phyloP scores from a whole-genome alignment of 2,329 filamentous ascomycete genomes.

The Penicillium sp. region DNA sequence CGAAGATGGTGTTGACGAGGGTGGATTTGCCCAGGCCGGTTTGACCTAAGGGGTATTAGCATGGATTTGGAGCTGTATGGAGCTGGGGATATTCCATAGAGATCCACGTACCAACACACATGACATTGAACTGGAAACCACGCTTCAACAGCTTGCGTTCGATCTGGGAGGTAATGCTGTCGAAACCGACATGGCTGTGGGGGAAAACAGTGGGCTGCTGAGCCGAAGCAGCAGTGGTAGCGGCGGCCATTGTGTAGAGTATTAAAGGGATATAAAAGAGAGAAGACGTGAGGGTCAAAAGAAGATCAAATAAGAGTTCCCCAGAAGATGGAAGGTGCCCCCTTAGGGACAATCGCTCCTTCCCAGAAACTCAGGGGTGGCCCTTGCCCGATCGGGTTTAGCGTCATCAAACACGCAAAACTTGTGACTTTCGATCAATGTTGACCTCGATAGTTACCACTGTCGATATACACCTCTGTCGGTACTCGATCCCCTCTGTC shows the following conservation, averaged over 20 bases:
- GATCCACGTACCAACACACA: slow-evolving; percentile 90
- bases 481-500: too few species aligned
- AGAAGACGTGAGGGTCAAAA: background rate
- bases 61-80: too few species aligned
- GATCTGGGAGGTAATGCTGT: slow-evolving; percentile 99
- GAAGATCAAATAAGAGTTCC: slow-evolving; percentile 16
- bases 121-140: slow-evolving; percentile 99
- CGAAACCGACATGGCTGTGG: slow-evolving; percentile 98
- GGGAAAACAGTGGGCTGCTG: slow-evolving; percentile 69
- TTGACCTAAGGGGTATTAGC: slow-evolving; percentile 69
- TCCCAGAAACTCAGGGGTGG: slow-evolving; percentile 42
- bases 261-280: background rate
- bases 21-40: slow-evolving; percentile 99
- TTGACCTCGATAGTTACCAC: too few species aligned
- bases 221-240: slow-evolving; percentile 60
- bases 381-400: slow-evolving; percentile 38
- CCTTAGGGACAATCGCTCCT: slow-evolving; percentile 27
- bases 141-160: slow-evolving; percentile 99
- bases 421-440: too few species aligned
- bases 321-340: slow-evolving; percentile 19
- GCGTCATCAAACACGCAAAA: slow-evolving; percentile 19
- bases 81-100: too few species aligned
- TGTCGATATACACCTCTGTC: too few species aligned
- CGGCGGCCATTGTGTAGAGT: slow-evolving; percentile 63
- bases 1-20: slow-evolving; percentile 99